Base-by-base conservation (phyloP, 2,329 filamentous ascomycete genomes). In the Neofusicoccum sp. region DNA sequence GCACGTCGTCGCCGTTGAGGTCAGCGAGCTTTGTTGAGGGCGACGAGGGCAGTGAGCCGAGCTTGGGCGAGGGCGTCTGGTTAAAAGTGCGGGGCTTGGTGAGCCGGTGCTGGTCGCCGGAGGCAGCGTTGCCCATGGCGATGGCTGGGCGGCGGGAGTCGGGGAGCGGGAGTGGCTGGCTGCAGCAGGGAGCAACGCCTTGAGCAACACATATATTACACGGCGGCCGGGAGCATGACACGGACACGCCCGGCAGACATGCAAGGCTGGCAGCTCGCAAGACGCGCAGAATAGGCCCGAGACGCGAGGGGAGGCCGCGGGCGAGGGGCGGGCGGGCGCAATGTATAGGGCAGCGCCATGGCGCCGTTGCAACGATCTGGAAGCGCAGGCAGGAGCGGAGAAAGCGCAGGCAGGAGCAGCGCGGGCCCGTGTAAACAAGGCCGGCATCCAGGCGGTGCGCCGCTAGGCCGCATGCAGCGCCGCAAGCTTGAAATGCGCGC, bases 81-180 rank as follows among this genome's bases (percentile, higher is more conserved):
- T 58, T 58, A 47, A 45, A 45, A 31, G 54, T 58, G 41, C 43
- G 40, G 33, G 54, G 54, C 24, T 58, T 58, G 28, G 54, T 58
- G 41, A 58, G 54, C 30, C 43, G 40, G 6, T 47, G 54, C 30
- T 36, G 41, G 11, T 58, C 54, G 41, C 24, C 20, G 2, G 51
- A 56, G 16, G 26, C 3, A 6, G 51, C 51, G 51, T 56, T 56
- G 51, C 51, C 51, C 51, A 56, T 43, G 38, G 51, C 24, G 51
- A 43, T 56, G 51, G 51, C 51, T 56, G 51, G 49, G 49, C 49
- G 49, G 45, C 45, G 45, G n/a, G 45, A 34, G 45, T 49, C 45
- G 34, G 12, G 34, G 4, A 14, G 49, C 49, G 49, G 26, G 34
- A 16, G 49, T 53, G 51, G 36, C 36, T 54, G 49, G 49, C 49